Base-by-base conservation (phyloP, 805 yeast species). In the Candida dendrica region DNA sequence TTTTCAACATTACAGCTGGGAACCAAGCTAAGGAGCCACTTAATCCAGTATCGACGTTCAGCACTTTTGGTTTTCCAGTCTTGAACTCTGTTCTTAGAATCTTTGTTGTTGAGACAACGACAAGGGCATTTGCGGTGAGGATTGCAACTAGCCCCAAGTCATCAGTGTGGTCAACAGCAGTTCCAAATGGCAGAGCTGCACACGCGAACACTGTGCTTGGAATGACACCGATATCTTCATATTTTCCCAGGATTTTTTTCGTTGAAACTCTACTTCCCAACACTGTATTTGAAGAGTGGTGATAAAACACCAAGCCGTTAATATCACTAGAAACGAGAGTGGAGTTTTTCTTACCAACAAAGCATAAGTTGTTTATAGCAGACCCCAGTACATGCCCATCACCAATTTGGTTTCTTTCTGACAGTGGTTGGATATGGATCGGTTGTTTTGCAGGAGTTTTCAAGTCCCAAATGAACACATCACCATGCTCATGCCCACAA, bases 381-480 rank as follows among this genome's bases (percentile, higher is more conserved):
- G 51, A 44, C 9, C 62, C 53, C 41, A 47, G 42, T 3, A 49
- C 39, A 42, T 69, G 72, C 14, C 64, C 56, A 24, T 56, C 58
- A 4, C 63, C 56, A 22, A 59, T 51, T 3, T 65, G 34, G 16
- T 43, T 41, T n/a, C 44, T 39, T 8, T 47, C 46, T 9, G 42
- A 15, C 4, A 54, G 32, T 13, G 61, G 57, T 4, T 42, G 47
- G 14, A 56, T 49, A 19, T 49, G 49, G 0, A 58, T 49, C 7
- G 60, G 36, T 8, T 52, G 53, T 16, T 51, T 48, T 2, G 71
- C 66, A 3, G 55, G 43, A 9, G 64, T 48, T 34, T 58, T 56
- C 22, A 82, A 50, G 47, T 84, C 80, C 95, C 96, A 91, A 2
- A 85, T 50, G 24, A 71, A 63, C 2, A 90, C 70, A 41, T 66